These are phyloP conservation scores for Anaeromyces robustus DNA, from an alignment of 192 early-diverging fungal genomes.

Conservation along the genomic window DNA sequence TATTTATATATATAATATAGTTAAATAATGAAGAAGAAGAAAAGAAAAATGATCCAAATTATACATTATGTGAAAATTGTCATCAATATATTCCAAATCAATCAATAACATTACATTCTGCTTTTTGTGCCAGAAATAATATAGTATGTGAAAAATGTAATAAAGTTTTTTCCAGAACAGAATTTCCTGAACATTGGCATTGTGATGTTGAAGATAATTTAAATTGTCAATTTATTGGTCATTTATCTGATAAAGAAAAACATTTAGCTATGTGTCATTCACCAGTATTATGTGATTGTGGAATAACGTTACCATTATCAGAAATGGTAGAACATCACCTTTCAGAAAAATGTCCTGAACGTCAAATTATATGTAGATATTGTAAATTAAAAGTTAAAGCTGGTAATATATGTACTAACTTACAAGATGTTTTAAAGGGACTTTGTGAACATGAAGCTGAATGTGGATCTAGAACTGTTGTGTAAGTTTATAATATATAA, in stretches of 20 bases:
- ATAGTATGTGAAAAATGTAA: slow-evolving; percentile 42
- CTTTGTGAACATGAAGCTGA: slow-evolving; percentile 61
- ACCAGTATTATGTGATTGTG: slow-evolving; percentile 42
- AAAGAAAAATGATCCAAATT: slow-evolving; percentile 2
- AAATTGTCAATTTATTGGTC: slow-evolving; percentile 16
- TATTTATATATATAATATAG: slow-evolving; percentile 1
- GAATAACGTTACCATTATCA: slow-evolving; percentile 11
- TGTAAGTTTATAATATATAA: slow-evolving; percentile 42
- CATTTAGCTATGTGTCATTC: slow-evolving; percentile 50
- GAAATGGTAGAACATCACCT: slow-evolving; percentile 47
- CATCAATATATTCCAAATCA: slow-evolving; percentile 39
- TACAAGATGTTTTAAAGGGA: slow-evolving; percentile 43
- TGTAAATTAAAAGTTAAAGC: slow-evolving; percentile 59
- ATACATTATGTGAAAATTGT: slow-evolving; percentile 52
- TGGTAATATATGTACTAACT: slow-evolving; percentile 26
- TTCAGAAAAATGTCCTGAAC: slow-evolving; percentile 46
- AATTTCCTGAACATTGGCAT: slow-evolving; percentile 59
- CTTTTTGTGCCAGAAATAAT: slow-evolving; percentile 73
- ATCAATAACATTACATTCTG: slow-evolving; percentile 49
- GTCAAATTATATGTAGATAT: slow-evolving; percentile 65
- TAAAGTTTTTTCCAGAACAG: slow-evolving; percentile 46
- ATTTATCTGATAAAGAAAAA: slow-evolving; percentile 33
- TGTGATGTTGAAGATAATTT: slow-evolving; percentile 49
- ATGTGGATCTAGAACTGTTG: slow-evolving; percentile 71
- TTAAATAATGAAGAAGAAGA: not conserved